These are phyloP conservation scores for Tolypocladium inflatum DNA, from an alignment of 2,329 filamentous ascomycete genomes.

Conservation along the genomic window DNA sequence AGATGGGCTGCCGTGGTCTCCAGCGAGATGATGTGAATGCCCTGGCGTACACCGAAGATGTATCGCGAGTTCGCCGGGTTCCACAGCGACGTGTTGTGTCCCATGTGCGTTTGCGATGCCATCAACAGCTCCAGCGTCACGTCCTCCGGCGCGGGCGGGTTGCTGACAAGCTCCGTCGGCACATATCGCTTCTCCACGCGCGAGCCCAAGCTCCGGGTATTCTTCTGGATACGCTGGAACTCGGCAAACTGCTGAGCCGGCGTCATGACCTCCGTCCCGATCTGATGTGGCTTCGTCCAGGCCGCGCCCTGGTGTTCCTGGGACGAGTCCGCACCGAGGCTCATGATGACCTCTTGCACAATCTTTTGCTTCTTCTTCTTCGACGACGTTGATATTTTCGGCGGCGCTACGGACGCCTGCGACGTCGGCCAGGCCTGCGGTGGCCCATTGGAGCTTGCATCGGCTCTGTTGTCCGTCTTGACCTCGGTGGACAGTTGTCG, in stretches of 20 bases:
- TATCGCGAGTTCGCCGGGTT: constrained; percentile 90
- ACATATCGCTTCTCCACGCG: constrained; percentile 47
- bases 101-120: constrained; percentile 79
- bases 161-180: constrained; percentile 54
- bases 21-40: constrained; percentile 86
- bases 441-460: constrained; percentile 1
- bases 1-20: constrained; percentile 84
- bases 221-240: constrained; percentile 27
- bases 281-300: constrained; percentile 22
- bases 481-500: constrained; percentile 23
- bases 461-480: constrained; percentile 6
- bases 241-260: constrained; percentile 29
- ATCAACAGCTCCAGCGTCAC: constrained; percentile 86
- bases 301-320: constrained; percentile 20
- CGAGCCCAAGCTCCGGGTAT: constrained; percentile 40
- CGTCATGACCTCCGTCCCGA: constrained; percentile 23
- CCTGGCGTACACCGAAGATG: constrained; percentile 83
- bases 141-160: constrained; percentile 69
- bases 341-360: constrained; percentile 21
- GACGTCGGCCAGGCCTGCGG: constrained; percentile 12
- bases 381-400: constrained; percentile 13
- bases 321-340: constrained; percentile 23
- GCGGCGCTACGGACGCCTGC: constrained; percentile 9
- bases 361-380: constrained; percentile 25
- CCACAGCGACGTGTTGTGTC: constrained; percentile 85